phyloP scores from a whole-genome alignment of 2,329 filamentous ascomycete species.

The Daldinia eschscholtzii region DNA sequence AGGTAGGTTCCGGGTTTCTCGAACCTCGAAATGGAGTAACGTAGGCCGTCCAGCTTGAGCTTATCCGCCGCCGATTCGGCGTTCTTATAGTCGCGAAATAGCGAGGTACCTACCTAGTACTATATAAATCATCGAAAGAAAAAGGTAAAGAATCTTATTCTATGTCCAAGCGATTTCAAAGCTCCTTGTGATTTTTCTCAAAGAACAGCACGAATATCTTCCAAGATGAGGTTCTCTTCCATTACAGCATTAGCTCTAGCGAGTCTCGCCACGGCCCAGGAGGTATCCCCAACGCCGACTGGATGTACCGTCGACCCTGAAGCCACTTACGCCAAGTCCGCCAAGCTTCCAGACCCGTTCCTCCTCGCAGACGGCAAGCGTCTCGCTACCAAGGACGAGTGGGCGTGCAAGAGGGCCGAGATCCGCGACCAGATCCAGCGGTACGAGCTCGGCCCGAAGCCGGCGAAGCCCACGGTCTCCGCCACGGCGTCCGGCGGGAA shows the following conservation, averaged over 20 bases:
- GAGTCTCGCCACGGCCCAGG: conserved; percentile 12
- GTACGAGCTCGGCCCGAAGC: conserved; percentile 57
- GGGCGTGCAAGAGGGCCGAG: conserved; percentile 58
- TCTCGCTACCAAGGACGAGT: conserved; percentile 56
- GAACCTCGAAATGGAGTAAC: not conserved
- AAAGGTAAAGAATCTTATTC: not conserved
- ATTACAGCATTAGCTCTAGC: not conserved
- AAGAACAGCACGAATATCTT: too few species aligned
- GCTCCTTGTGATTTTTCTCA: too few species aligned
- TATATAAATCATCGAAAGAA: not conserved
- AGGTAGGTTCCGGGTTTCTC: not conserved
- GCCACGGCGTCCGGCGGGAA: conserved; percentile 52
- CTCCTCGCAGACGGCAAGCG: conserved; percentile 54
- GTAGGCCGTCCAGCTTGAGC: not conserved
- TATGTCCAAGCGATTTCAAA: not conserved
- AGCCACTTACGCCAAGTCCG: conserved; percentile 17
- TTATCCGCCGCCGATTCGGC: not conserved
- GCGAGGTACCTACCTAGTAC: too few species aligned
- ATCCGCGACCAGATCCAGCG: conserved; percentile 55
- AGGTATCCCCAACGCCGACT: conserved; percentile 18
- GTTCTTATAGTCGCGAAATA: not conserved
- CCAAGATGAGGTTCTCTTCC: conserved; percentile 10
- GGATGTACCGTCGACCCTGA: conserved; percentile 12
- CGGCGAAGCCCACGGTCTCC: conserved; percentile 53
- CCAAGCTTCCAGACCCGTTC: conserved; percentile 56